Conservation (phyloP, 1,284 basidiomycete genomes). For the Trametes pubescens region DNA sequence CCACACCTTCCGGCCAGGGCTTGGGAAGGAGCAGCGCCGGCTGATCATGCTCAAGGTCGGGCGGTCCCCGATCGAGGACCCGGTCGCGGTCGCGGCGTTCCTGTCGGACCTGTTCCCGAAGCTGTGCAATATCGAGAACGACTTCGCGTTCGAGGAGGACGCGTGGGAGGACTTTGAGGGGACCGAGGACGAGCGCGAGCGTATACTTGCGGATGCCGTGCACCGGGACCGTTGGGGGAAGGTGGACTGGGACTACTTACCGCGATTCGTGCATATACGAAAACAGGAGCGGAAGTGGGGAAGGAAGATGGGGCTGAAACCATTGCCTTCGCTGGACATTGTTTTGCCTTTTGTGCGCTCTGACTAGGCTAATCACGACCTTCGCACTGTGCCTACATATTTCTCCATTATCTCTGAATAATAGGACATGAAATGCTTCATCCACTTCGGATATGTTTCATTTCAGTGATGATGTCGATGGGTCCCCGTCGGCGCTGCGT, state of each 20-base stretch:
- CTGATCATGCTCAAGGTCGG: conserved; percentile 8
- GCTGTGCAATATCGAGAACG: background rate
- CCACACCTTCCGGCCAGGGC: background rate
- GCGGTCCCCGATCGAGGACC: conserved; percentile 11
- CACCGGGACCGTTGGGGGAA: background rate
- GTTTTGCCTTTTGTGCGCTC: background rate
- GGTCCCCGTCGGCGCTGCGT: too few species aligned
- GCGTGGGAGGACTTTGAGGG: background rate
- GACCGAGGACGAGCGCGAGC: conserved; percentile 9
- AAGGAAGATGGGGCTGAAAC: background rate
- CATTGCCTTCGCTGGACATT: background rate
- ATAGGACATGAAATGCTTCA: too few species aligned
- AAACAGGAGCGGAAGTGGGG: conserved; percentile 3
- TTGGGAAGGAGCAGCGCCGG: background rate
- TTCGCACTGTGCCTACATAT: too few species aligned
- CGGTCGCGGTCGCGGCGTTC: conserved; percentile 8
- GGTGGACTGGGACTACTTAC: background rate
- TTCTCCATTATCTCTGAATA: too few species aligned
- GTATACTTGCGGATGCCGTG: conserved; percentile 6
- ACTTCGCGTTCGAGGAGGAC: background rate
- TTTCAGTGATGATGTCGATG: too few species aligned
- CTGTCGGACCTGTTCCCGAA: conserved; percentile 16
- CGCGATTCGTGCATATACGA: background rate
- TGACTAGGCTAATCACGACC: background rate
- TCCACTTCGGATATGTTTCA: too few species aligned